Percentiles rank a stretch among this genome's conserved stretches.
These are phyloP conservation scores for Fraxinus xanthoxyloides DNA, from an alignment of 305 asterid genomes.

Conservation along the genomic window DNA sequence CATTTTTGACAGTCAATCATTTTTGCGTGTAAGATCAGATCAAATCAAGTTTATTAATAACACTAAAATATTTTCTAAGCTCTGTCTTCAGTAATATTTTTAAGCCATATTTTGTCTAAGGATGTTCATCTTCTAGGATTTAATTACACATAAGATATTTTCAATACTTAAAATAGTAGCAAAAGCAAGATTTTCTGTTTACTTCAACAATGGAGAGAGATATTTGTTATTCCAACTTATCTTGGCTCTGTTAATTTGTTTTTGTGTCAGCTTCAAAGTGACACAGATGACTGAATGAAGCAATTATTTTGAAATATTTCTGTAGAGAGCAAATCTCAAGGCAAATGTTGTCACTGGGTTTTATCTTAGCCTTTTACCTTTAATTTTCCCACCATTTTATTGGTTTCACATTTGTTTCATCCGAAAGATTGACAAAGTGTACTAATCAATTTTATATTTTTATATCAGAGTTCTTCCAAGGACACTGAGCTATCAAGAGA, in stretches of 20 bases:
- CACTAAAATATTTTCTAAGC: background rate
- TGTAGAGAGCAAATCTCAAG: background rate
- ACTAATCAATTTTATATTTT: constrained; percentile 20
- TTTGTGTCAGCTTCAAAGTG: background rate
- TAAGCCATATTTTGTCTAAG: background rate
- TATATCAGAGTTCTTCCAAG: constrained; percentile 65
- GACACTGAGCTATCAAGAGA: constrained; percentile 64
- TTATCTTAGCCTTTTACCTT: background rate
- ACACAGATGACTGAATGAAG: background rate
- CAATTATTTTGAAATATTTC: background rate
- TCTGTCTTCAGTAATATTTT: background rate
- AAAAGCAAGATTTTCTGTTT: background rate
- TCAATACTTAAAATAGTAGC: background rate
- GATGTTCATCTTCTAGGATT: background rate
- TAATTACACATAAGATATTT: background rate
- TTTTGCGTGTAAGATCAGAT: constrained; percentile 11
- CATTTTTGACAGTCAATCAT: constrained; percentile 56
- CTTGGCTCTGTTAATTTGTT: background rate
- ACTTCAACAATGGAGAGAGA: background rate
- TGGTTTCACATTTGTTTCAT: constrained; percentile 5
- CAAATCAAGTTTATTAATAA: background rate
- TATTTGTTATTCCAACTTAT: background rate
- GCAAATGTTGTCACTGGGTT: background rate
- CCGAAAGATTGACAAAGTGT: background rate
- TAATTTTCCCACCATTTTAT: constrained; percentile 7